These are phyloP conservation scores for Platanthera guangdongensis DNA, from an alignment of 106 monocot genomes.

Conservation along the genomic window DNA sequence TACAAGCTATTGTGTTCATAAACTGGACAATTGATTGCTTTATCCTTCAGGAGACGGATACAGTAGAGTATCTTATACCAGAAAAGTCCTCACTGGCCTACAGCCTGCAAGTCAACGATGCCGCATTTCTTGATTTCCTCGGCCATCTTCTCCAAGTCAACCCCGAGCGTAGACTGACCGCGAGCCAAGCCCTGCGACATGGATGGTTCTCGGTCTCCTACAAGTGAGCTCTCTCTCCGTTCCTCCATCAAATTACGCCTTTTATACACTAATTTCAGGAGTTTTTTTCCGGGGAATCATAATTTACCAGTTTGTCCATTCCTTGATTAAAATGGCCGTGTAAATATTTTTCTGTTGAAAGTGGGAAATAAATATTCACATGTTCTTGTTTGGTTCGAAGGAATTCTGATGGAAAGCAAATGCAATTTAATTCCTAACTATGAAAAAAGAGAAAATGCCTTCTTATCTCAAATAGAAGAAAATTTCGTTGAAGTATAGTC, in stretches of 20 bases:
- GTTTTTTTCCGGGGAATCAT: not conserved
- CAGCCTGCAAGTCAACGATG: slow-evolving; percentile 54
- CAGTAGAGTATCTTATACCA: slow-evolving; percentile 63
- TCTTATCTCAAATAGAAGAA: too few relatives aligned
- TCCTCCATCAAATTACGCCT: not conserved
- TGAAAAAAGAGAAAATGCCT: too few relatives aligned
- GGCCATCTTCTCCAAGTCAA: slow-evolving; percentile 63
- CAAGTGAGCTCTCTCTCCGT: slow-evolving; percentile 11
- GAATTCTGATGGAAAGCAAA: too few relatives aligned
- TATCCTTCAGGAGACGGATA: slow-evolving; percentile 52
- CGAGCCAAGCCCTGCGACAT: slow-evolving; percentile 65
- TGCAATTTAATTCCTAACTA: too few relatives aligned
- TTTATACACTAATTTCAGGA: not conserved
- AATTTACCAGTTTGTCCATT: not conserved
- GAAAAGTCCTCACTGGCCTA: slow-evolving; percentile 49
- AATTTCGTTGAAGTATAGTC: too few relatives aligned
- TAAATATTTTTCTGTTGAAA: not conserved
- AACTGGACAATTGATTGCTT: too few relatives aligned
- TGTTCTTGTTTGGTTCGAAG: too few relatives aligned
- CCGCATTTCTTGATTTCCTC: slow-evolving; percentile 62
- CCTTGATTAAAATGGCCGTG: not conserved
- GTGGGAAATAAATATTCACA: not conserved
- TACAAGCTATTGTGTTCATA: too few relatives aligned
- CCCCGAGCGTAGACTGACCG: slow-evolving; percentile 64
- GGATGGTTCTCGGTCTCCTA: slow-evolving; percentile 64